Percentiles rank a stretch among this genome's conserved stretches.
Conservation (phyloP, 2,329 filamentous ascomycete genomes). For the Orbilia brochopaga region DNA sequence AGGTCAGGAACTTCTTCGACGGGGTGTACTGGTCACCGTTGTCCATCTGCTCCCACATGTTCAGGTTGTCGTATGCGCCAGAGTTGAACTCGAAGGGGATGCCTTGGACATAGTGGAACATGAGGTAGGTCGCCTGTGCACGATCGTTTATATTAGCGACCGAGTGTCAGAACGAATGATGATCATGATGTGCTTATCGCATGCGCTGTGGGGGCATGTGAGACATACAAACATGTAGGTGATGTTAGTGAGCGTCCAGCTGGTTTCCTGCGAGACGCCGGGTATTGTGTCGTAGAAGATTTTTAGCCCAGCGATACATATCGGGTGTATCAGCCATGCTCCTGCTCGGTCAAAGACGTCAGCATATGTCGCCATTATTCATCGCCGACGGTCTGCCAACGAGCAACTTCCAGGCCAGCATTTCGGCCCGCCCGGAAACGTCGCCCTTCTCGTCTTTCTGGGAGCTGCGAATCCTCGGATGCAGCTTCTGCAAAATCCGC, state of each 20-base stretch:
- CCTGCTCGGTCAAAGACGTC: conserved; percentile 63
- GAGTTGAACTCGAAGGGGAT: conserved; percentile 99
- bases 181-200: not conserved
- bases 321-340: conserved; percentile 96
- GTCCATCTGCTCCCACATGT: conserved; percentile 99
- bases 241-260: conserved; percentile 98
- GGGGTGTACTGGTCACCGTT: conserved; percentile 98
- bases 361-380: conserved; percentile 20
- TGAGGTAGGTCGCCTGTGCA: conserved; percentile 80
- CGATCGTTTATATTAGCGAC: conserved; percentile 1
- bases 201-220: not conserved
- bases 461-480: not conserved
- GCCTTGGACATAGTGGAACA: conserved; percentile 99
- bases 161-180: not conserved
- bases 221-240: conserved; percentile 80
- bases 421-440: conserved; percentile 17
- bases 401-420: not conserved
- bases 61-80: conserved; percentile 97
- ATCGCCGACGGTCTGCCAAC: not conserved
- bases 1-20: conserved; percentile 96
- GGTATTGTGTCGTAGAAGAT: conserved; percentile 97
- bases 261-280: conserved; percentile 94
- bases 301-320: conserved; percentile 88
- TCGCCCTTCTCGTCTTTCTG: not conserved
- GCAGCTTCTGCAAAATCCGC: not conserved